Evolutionary conservation across 2,329 filamentous ascomycete species (phyloP), one percentile per base, ranked within the genome.

Genomic region (Fusarium torreyae): DNA sequence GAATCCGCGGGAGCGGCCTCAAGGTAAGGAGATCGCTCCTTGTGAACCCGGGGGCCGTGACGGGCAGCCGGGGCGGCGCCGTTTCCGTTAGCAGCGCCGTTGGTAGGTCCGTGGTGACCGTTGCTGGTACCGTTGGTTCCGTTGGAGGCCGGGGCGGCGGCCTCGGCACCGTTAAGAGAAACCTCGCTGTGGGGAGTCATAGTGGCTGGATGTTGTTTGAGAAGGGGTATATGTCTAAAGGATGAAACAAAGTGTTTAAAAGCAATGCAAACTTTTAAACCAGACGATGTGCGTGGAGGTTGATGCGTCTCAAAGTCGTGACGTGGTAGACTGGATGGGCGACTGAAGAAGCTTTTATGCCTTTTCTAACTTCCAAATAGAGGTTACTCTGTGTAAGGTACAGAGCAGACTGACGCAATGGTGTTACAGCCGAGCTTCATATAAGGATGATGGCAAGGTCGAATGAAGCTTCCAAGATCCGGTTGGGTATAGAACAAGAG

Each of bases 1-100:
- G 92, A 88, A 68, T 91, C 86, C 54, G 85, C 78, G 24, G 63
- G 61, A 24, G 72, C 67, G 13, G 70, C 56, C 68, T 73, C 70
- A 8, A 75, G 59, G 40, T 72, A 72, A 33, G 64, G 65, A 39
- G 67, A 71, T 43, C 62, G 68, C 57, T 73, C 74, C 22, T 70
- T 72, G 63, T 75, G 67, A 42, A 57, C 50, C 13, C 66, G 74
- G 58, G 67, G 70, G 43, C 70, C 68, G 43, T 59, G 53, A 42
- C 69, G 54, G 44, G 58, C 57, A 50, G 62, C 66, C 51, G 39
- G 70, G 46, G 68, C 52, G 66, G 67, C 45, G 63, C 63, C 63
- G 53, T 73, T 62, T 34, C 72, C 70, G 57, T 74, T 77, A 56
- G 62, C 45, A 59, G 58, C 43, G 62, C 64, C 63, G 57, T 69